Evolutionary conservation across 805 yeast genomes (phyloP).

Genomic region (Saccharomyces kudriavzevii): DNA sequence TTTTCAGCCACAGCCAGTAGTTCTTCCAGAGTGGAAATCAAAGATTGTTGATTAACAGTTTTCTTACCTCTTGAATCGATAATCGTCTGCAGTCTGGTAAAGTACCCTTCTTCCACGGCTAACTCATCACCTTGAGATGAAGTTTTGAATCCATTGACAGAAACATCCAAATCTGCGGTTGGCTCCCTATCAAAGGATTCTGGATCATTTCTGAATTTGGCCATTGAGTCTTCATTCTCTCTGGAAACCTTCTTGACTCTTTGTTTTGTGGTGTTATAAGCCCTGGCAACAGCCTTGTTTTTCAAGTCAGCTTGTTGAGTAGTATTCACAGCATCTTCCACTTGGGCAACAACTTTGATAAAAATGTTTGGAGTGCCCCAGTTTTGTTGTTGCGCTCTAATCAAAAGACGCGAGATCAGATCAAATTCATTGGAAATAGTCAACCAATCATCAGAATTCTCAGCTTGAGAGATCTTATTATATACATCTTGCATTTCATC

Average conservation of each 20-base stretch:
- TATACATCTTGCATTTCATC: slow-evolving; percentile 73
- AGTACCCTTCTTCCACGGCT: slow-evolving; percentile 42
- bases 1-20: slow-evolving; percentile 42
- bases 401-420: slow-evolving; percentile 55
- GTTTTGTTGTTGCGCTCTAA: slow-evolving; percentile 70
- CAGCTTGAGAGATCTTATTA: slow-evolving; percentile 60
- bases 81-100: slow-evolving; percentile 63
- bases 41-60: slow-evolving; percentile 77
- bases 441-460: slow-evolving; percentile 72
- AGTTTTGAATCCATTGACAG: slow-evolving; percentile 27
- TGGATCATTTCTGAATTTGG: slow-evolving; percentile 57
- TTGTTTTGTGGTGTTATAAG: slow-evolving; percentile 81
- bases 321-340: slow-evolving; percentile 62
- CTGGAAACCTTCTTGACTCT: slow-evolving; percentile 73
- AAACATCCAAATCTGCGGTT: slow-evolving; percentile 24
- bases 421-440: slow-evolving; percentile 71
- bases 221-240: slow-evolving; percentile 56
- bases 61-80: slow-evolving; percentile 92
- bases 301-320: slow-evolving; percentile 55
- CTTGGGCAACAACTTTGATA: slow-evolving; percentile 57
- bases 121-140: slow-evolving; percentile 24
- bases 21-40: slow-evolving; percentile 61
- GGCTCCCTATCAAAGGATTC: slow-evolving; percentile 60
- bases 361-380: slow-evolving; percentile 60
- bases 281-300: slow-evolving; percentile 77